Evolutionary conservation across 176 grass and related monocot species (phyloP), one percentile per base, ranked within the genome.

Genomic region (Zoysia pacifica): DNA sequence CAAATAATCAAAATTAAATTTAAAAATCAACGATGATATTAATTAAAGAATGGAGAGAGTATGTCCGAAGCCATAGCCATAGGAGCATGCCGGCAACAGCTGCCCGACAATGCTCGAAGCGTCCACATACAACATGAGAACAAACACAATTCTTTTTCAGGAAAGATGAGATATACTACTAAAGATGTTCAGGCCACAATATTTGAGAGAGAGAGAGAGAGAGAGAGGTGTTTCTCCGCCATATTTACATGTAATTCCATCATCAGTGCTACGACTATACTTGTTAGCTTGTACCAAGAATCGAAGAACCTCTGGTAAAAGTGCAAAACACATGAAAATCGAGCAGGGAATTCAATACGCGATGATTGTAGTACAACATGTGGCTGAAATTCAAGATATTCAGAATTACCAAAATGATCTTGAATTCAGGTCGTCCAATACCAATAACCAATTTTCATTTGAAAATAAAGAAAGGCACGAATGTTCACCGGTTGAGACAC

Each of bases 341-440:
- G 1, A 67, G 40, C 66, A 28, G 36, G 42, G 20, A 41, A 28
- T 37, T 38, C 9, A 62, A 79, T 35, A 43, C 20, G 50, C 11
- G 75, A 20, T 16, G 9, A 62, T 2, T 67, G 66, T 49, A 48
- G 66, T 49, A 48, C 0, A 49, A 53, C 16, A 7, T 40, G 47
- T 45, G 20, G 19, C 35, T 67, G 40, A 36, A 61, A 28, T 9
- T 80, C 12, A 0, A 6, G n/a, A 69, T 2, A 40, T 65, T 80
- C 9, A 62, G 67, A 64, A 77, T 80, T 86, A 81, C 77, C 84
- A 52, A 81, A 81, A 61, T 69, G 70, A 86, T 44, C 70, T 60
- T 55, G 77, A 41, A 68, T 49, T 67, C 7, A 11, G 69, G 58
- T 48, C 7, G 16, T 69, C 35, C n/a, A 48, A 58, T 69, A 52